Percentiles rank a stretch among this genome's conserved stretches.
Conservation (phyloP, 495 filamentous ascomycete species). For the Aspergillus incahuasiensis region DNA sequence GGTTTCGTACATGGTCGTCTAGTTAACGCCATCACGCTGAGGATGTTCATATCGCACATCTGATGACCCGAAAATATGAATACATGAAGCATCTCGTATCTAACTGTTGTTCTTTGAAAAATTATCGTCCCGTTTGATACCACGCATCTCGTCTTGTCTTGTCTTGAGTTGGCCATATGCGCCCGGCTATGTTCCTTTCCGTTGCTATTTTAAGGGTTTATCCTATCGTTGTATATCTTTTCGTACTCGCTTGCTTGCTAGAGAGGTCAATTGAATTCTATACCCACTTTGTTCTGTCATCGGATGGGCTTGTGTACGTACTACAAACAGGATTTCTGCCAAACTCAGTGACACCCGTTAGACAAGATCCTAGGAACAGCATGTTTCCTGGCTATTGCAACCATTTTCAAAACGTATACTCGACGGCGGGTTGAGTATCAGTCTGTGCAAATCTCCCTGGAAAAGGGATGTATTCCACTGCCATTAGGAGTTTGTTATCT, state of each 20-base stretch:
- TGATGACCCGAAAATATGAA: conserved; percentile 8
- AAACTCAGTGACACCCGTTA: too few species aligned
- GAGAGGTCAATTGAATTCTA: background rate
- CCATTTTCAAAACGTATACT: too few species aligned
- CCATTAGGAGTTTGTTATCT: too few species aligned
- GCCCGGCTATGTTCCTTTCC: background rate
- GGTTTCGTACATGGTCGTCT: conserved; percentile 21
- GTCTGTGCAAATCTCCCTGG: too few species aligned
- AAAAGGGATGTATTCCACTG: too few species aligned
- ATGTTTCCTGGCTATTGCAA: too few species aligned
- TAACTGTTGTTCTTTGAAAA: background rate
- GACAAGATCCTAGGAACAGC: too few species aligned
- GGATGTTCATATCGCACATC: background rate
- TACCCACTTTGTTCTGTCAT: background rate
- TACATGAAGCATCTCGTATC: conserved; percentile 2
- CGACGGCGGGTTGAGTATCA: too few species aligned
- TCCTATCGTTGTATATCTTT: background rate
- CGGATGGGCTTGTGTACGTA: background rate
- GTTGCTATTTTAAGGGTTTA: background rate
- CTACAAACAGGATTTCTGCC: background rate
- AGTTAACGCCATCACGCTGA: background rate
- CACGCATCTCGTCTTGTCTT: conserved; percentile 10
- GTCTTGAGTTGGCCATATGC: background rate
- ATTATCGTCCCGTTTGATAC: conserved; percentile 16
- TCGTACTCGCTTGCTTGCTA: background rate